These are phyloP conservation scores for Cyclotella baltica DNA, from an alignment of 108 stramenopile species.

Conservation along the genomic window DNA sequence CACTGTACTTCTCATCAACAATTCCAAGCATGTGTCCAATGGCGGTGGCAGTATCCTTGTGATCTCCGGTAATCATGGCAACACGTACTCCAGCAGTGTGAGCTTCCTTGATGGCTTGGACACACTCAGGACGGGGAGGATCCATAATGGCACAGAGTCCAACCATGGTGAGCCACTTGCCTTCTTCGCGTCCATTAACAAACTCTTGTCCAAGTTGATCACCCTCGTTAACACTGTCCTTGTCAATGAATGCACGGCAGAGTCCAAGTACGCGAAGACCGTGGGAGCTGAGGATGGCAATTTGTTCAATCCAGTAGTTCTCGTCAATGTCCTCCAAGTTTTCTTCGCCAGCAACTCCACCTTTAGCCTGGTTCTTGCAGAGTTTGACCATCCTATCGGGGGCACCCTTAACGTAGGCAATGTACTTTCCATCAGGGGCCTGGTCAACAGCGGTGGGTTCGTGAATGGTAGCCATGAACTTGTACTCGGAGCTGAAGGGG, in stretches of 20 bases:
- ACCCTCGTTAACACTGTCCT: conserved; percentile 71
- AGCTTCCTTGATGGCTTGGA: conserved; percentile 82
- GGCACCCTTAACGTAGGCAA: conserved; percentile 87
- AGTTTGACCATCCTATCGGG: conserved; percentile 46
- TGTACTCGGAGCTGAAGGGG: conserved; percentile 86
- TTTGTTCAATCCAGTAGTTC: conserved; percentile 79
- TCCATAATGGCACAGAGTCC: conserved; percentile 88
- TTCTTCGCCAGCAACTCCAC: conserved; percentile 60
- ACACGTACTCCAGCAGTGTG: conserved; percentile 92
- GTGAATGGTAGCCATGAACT: conserved; percentile 77
- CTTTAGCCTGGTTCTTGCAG: conserved; percentile 75
- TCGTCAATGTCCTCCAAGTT: conserved; percentile 74
- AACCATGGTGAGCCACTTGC: conserved; percentile 40
- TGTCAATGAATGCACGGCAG: conserved; percentile 70
- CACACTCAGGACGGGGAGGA: conserved; percentile 92
- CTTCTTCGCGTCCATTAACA: conserved; percentile 69
- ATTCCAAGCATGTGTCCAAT: conserved; percentile 87
- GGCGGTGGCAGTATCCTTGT: conserved; percentile 86
- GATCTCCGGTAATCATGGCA: conserved; percentile 98
- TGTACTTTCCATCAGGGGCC: conserved; percentile 30
- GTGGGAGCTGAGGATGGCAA: conserved; percentile 87
- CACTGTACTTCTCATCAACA: conserved; percentile 67
- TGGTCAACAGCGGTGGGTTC: conserved; percentile 32
- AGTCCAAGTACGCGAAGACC: conserved; percentile 96
- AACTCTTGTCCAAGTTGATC: conserved; percentile 83